Percentiles rank a stretch among this genome's conserved stretches.
These are phyloP conservation scores for Citrullus colocynthis DNA, from an alignment of 306 rosid species.

Conservation along the genomic window DNA sequence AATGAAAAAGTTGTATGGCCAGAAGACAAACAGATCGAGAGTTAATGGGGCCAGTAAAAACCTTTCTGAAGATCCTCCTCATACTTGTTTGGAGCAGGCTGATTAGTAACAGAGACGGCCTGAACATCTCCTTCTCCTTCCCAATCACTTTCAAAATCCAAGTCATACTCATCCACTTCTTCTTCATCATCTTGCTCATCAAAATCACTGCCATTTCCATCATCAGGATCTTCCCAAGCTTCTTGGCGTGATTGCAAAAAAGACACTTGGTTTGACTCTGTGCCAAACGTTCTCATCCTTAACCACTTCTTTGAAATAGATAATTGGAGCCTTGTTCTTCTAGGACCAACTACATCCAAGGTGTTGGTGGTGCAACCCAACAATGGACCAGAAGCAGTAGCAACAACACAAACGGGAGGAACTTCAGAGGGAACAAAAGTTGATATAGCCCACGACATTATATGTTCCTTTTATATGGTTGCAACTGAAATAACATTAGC, in stretches of 20 bases:
- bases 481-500: background rate
- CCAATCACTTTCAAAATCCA: slow-evolving; percentile 38
- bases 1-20: background rate
- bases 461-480: background rate
- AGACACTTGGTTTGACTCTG: slow-evolving; percentile 19
- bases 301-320: slow-evolving; percentile 10
- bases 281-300: slow-evolving; percentile 16
- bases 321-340: slow-evolving; percentile 13
- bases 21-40: background rate
- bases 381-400: slow-evolving; percentile 12
- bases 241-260: slow-evolving; percentile 16
- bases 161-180: slow-evolving; percentile 35
- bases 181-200: slow-evolving; percentile 37
- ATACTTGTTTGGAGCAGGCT: slow-evolving; percentile 21
- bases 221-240: slow-evolving; percentile 77
- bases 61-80: slow-evolving; percentile 55
- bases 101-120: slow-evolving; percentile 18
- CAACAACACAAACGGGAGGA: slow-evolving; percentile 15
- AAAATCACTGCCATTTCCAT: slow-evolving; percentile 47
- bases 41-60: slow-evolving; percentile 11
- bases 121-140: slow-evolving; percentile 35
- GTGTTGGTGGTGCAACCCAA: slow-evolving; percentile 15
- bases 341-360: slow-evolving; percentile 9
- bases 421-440: slow-evolving; percentile 15
- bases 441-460: slow-evolving; percentile 21